A percentile compares a stretch with the other conserved stretches of the same genome.
phyloP scores from a whole-genome alignment of 1,284 basidiomycete genomes.

The Vanrija pseudolonga region DNA sequence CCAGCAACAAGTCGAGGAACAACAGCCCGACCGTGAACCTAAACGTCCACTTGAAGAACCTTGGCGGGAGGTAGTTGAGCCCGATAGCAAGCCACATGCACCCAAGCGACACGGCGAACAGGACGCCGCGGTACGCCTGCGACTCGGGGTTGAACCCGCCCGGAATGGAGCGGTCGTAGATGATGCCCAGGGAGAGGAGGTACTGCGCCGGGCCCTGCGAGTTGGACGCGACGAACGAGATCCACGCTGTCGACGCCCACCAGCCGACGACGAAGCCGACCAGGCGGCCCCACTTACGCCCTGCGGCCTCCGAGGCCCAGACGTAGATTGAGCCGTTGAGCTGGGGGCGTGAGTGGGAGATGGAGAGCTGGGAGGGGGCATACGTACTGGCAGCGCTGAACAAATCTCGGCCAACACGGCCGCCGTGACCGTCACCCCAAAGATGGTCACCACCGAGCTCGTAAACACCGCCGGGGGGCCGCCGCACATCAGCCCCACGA shows the following conservation, averaged over 20 bases:
- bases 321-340: conserved; percentile 46
- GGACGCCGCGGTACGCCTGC: conserved; percentile 72
- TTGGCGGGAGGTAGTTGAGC: conserved; percentile 74
- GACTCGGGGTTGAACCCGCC: conserved; percentile 66
- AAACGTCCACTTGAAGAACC: conserved; percentile 65
- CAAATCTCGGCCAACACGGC: conserved; percentile 77
- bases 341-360: too few species aligned
- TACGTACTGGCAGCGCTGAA: conserved; percentile 70
- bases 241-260: background rate
- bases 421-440: conserved; percentile 59
- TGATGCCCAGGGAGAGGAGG: conserved; percentile 68
- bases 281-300: background rate
- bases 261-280: conserved; percentile 6
- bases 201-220: conserved; percentile 74
- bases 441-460: background rate
- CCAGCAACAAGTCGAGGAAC: conserved; percentile 1
- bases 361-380: too few species aligned
- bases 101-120: conserved; percentile 64
- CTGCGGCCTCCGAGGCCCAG: conserved; percentile 4
- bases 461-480: conserved; percentile 67
- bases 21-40: conserved; percentile 61
- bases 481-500: conserved; percentile 72
- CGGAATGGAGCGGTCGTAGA: conserved; percentile 71
- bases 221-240: conserved; percentile 2
- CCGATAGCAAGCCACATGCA: conserved; percentile 50